These are phyloP conservation scores for Articulospora tetracladia DNA, from an alignment of 495 filamentous ascomycete species.

Conservation along the genomic window DNA sequence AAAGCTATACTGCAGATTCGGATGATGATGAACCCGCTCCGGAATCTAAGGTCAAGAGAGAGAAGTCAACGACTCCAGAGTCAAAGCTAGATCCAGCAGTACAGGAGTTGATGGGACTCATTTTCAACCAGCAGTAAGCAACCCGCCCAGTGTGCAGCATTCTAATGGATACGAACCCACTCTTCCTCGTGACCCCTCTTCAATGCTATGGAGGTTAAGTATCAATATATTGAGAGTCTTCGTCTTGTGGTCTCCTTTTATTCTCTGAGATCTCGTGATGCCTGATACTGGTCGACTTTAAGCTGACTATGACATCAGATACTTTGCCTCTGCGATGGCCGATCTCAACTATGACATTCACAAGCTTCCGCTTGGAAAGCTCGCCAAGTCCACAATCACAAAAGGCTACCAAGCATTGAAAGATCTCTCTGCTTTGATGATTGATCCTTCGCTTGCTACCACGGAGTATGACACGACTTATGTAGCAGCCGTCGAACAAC, in stretches of 20 bases:
- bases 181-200: too few relatives aligned
- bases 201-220: too few relatives aligned
- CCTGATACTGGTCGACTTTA: neutral
- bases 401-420: constrained; percentile 70
- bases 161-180: too few relatives aligned
- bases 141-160: too few relatives aligned
- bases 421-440: constrained; percentile 62
- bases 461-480: constrained; percentile 40
- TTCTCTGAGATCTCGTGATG: too few relatives aligned
- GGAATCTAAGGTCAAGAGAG: constrained; percentile 28
- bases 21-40: constrained; percentile 39
- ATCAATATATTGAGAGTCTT: too few relatives aligned
- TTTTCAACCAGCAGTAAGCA: constrained; percentile 65
- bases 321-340: constrained; percentile 61
- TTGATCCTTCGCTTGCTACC: constrained; percentile 39
- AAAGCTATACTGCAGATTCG: constrained; percentile 57
- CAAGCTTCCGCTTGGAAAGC: constrained; percentile 79
- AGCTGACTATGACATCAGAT: constrained; percentile 11
- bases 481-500: constrained; percentile 42
- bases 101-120: constrained; percentile 69
- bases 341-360: constrained; percentile 70
- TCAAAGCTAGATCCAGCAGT: constrained; percentile 54
- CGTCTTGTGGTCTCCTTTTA: too few relatives aligned
- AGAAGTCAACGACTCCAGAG: constrained; percentile 30
- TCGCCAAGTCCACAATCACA: constrained; percentile 70